These are phyloP conservation scores for Tribonema minus DNA, from an alignment of 108 stramenopile genomes.

Conservation along the genomic window DNA sequence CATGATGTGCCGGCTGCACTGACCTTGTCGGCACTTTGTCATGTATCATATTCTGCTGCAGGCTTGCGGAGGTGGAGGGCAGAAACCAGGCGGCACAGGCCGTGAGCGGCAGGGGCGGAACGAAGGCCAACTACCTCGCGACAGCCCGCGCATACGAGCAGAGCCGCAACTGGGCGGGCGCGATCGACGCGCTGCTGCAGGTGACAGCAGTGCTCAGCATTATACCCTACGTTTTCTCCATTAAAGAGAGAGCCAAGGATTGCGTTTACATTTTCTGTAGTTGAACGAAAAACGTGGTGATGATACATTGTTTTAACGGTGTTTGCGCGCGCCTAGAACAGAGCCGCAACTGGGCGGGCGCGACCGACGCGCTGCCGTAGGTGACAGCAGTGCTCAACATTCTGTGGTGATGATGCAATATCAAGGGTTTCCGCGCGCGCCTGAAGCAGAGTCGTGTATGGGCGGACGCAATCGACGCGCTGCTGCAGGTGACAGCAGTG, in stretches of 20 bases:
- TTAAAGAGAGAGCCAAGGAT: too few relatives aligned
- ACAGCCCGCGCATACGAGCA: constrained; percentile 52
- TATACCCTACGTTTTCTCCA: too few relatives aligned
- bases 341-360: constrained; percentile 37
- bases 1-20: too few relatives aligned
- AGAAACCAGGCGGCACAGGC: constrained; percentile 52
- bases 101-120: constrained; percentile 40
- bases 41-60: too few relatives aligned
- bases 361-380: constrained; percentile 59
- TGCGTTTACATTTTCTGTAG: too few relatives aligned
- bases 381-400: background rate
- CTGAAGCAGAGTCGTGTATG: constrained; percentile 55
- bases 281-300: too few relatives aligned
- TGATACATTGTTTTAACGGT: too few relatives aligned
- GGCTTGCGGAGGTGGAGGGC: too few relatives aligned
- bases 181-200: constrained; percentile 60
- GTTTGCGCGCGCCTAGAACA: too few relatives aligned
- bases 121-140: constrained; percentile 49
- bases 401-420: too few relatives aligned
- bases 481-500: constrained; percentile 29
- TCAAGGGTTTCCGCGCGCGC: too few relatives aligned
- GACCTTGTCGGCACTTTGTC: too few relatives aligned
- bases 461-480: constrained; percentile 57
- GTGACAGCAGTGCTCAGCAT: background rate
- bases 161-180: constrained; percentile 37